Evolutionary conservation across 192 early-diverging fungal species (phyloP).

Genomic region (Endogone sp.): DNA sequence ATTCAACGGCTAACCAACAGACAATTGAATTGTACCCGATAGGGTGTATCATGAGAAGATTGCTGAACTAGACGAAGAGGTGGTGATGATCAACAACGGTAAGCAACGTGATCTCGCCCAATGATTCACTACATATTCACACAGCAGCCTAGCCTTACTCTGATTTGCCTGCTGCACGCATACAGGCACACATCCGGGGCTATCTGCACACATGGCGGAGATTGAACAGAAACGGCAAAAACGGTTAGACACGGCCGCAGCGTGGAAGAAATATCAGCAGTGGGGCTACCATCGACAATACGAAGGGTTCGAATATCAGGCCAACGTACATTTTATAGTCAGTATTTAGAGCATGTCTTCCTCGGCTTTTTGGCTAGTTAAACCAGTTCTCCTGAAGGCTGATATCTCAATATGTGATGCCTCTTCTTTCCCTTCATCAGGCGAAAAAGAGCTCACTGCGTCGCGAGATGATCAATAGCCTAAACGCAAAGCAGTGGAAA

Average conservation of each 20-base stretch:
- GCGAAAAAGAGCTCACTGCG: constrained; percentile 25
- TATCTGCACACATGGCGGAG: constrained; percentile 44
- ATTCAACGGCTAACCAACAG: not conserved
- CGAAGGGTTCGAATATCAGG: constrained; percentile 42
- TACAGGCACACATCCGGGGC: constrained; percentile 48
- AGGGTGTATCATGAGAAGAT: constrained; percentile 57
- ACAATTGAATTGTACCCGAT: constrained; percentile 1
- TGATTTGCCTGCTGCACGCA: no score
- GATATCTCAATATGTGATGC: no score
- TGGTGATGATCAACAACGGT: constrained; percentile 47
- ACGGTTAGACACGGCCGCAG: constrained; percentile 35
- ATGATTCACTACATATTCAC: no score
- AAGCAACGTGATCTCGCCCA: no score
- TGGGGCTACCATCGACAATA: constrained; percentile 33
- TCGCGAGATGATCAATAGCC: constrained; percentile 14
- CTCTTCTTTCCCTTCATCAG: constrained; percentile 11
- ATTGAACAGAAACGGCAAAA: constrained; percentile 47
- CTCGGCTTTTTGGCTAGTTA: not conserved
- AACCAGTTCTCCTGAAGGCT: no score
- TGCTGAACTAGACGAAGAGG: constrained; percentile 44
- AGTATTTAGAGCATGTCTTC: not conserved
- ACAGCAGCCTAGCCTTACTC: no score
- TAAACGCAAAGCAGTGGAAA: constrained; percentile 24
- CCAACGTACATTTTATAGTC: constrained; percentile 38
- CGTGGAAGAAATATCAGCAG: constrained; percentile 38